A percentile compares a stretch with the other conserved stretches of the same genome.
These are phyloP conservation scores for Pilatotrama ljubarskyi DNA, from an alignment of 768 basidiomycete genomes.

Conservation along the genomic window DNA sequence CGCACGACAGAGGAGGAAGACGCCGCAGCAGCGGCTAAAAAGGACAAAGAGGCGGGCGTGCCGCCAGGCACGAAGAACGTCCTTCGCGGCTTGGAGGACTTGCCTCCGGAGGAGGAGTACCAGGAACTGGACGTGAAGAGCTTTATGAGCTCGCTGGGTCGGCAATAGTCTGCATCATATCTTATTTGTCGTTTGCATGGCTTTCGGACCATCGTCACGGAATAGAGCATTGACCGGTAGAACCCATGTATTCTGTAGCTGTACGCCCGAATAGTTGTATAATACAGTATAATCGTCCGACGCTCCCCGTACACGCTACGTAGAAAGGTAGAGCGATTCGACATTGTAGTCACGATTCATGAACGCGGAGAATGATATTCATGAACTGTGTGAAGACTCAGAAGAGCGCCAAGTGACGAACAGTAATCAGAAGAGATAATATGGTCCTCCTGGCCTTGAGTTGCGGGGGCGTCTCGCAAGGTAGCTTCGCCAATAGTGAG, in stretches of 20 bases:
- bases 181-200: constrained; percentile 22
- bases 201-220: constrained; percentile 17
- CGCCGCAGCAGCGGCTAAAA: constrained; percentile 52
- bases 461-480: constrained; percentile 16
- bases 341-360: too few relatives aligned
- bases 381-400: background rate
- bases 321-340: too few relatives aligned
- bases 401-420: too few relatives aligned
- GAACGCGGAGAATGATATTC: background rate
- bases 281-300: constrained; percentile 16
- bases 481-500: constrained; percentile 24
- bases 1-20: constrained; percentile 79
- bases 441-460: constrained; percentile 23
- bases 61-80: constrained; percentile 78
- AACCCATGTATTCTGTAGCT: constrained; percentile 22
- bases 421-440: constrained; percentile 20
- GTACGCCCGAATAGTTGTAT: constrained; percentile 23
- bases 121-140: constrained; percentile 80
- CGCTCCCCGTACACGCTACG: too few relatives aligned
- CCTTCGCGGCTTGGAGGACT: constrained; percentile 85
- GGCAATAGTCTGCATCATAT: constrained; percentile 32
- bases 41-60: constrained; percentile 49
- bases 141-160: constrained; percentile 84
- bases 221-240: constrained; percentile 20
- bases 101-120: constrained; percentile 93